Conservation (phyloP, 2,329 filamentous ascomycete genomes). For the Hypoxylon rubiginosum region DNA sequence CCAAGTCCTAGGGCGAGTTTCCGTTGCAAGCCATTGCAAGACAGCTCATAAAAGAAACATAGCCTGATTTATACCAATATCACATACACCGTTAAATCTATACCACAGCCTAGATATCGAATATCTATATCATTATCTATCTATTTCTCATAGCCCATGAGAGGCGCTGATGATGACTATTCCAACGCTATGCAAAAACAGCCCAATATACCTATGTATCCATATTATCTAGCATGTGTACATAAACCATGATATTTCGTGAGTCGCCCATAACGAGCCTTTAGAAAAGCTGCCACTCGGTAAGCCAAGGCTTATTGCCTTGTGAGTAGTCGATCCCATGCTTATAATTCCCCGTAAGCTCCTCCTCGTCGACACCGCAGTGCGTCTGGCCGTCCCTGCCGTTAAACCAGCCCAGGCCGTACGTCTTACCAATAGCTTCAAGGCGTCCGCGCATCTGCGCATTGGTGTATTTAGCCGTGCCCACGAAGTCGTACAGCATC, state of each 20-base stretch:
- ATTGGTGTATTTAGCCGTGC: conserved; percentile 73
- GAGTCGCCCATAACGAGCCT: not conserved
- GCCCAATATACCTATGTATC: not conserved
- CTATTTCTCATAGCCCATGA: not conserved
- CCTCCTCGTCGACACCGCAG: conserved; percentile 83
- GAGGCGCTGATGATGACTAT: not conserved
- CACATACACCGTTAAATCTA: no score
- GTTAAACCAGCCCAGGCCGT: conserved; percentile 82
- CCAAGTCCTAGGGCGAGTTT: no score
- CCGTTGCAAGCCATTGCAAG: no score
- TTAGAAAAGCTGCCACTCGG: conserved; percentile 56
- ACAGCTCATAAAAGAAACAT: no score
- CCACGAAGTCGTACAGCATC: conserved; percentile 83
- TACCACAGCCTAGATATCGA: not conserved
- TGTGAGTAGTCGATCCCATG: conserved; percentile 68
- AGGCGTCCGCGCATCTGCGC: conserved; percentile 73
- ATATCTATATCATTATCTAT: not conserved
- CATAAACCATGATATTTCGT: not conserved
- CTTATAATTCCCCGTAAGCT: conserved; percentile 74
- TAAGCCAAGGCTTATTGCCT: conserved; percentile 66
- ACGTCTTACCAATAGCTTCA: conserved; percentile 72
- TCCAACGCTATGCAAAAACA: not conserved
- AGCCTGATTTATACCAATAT: no score
- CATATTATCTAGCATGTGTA: not conserved
- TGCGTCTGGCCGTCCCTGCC: conserved; percentile 80